A percentile compares a stretch with the other conserved stretches of the same genome.
phyloP scores from a whole-genome alignment of 169 alveolate genomes.

The Besnoitia besnoiti region DNA sequence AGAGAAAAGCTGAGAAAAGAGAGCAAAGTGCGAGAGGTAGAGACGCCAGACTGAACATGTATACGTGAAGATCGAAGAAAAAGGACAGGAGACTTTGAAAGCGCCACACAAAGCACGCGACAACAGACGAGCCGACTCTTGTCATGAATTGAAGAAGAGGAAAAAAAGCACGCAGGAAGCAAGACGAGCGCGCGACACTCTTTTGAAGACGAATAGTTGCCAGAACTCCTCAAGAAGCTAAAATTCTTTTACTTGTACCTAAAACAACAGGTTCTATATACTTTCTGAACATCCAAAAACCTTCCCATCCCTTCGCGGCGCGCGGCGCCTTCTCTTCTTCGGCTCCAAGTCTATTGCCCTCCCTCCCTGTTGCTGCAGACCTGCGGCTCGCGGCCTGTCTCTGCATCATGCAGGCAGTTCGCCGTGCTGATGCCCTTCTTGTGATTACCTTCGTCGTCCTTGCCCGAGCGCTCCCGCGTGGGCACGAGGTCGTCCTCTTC shows the following conservation, averaged over 20 bases:
- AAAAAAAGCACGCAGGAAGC: too few species aligned
- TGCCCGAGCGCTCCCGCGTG: background rate
- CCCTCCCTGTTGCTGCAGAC: too few species aligned
- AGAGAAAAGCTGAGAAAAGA: background rate
- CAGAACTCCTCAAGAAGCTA: background rate
- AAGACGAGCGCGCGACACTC: too few species aligned
- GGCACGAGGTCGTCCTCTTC: constrained; percentile 11
- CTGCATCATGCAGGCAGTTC: too few species aligned
- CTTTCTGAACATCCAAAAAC: background rate
- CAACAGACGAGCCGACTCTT: too few species aligned
- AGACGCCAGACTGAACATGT: too few species aligned
- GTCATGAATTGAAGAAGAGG: too few species aligned
- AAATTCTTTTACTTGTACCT: background rate
- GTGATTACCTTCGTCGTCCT: background rate
- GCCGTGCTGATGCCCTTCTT: background rate
- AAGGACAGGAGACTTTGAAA: too few species aligned
- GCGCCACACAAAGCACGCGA: background rate
- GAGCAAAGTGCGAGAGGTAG: background rate
- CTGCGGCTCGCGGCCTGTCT: too few species aligned
- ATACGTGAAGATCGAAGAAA: too few species aligned
- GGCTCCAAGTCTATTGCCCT: too few species aligned
- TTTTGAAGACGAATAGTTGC: background rate
- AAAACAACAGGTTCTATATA: background rate
- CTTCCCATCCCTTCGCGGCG: too few species aligned
- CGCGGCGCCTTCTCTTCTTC: background rate